Base-by-base conservation (phyloP, 2,329 filamentous ascomycete genomes). In the Trichoderma sp. region DNA sequence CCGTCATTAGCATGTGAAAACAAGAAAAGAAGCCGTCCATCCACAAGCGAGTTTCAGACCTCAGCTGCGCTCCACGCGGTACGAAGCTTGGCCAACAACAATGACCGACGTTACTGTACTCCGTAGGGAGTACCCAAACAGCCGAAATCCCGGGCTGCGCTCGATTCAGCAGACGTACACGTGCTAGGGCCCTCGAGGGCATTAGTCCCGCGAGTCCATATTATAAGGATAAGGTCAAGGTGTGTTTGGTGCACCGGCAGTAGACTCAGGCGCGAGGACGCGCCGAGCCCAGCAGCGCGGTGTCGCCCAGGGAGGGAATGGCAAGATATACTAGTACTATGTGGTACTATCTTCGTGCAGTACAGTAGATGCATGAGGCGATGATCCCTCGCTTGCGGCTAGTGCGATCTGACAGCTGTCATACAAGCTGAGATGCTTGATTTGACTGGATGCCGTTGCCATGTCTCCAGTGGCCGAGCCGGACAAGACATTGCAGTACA, bases 321-420 rank as follows among this genome's bases (percentile, higher is more conserved):
- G 45, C 29, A 50, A 50, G 29, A n/a, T n/a, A n/a, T n/a, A n/a
- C n/a, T n/a, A n/a, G n/a, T n/a, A n/a, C n/a, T n/a, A n/a, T n/a
- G n/a, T n/a, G n/a, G n/a, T n/a, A n/a, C n/a, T n/a, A n/a, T n/a
- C n/a, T n/a, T n/a, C n/a, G n/a, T n/a, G n/a, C n/a, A n/a, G n/a
- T n/a, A n/a, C n/a, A n/a, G n/a, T n/a, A n/a, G n/a, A 61, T 60
- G 58, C 58, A 61, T 61, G 57, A 60, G 39, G n/a, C 39, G 57
- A 60, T 60, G 57, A 60, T 60, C 57, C 57, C 57, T 60, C 57
- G 58, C 58, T 61, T 61, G 34, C 27, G 19, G 27, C 42, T 61
- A 61, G 58, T 61, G 58, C 58, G 42, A 61, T 61, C 58, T 61
- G 58, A 50, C 35, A 50, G 58, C 58, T 50, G 42, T 39, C 54